These are phyloP conservation scores for Pseudogymnoascus sp. DNA, from an alignment of 2,329 filamentous ascomycete genomes.

Conservation along the genomic window DNA sequence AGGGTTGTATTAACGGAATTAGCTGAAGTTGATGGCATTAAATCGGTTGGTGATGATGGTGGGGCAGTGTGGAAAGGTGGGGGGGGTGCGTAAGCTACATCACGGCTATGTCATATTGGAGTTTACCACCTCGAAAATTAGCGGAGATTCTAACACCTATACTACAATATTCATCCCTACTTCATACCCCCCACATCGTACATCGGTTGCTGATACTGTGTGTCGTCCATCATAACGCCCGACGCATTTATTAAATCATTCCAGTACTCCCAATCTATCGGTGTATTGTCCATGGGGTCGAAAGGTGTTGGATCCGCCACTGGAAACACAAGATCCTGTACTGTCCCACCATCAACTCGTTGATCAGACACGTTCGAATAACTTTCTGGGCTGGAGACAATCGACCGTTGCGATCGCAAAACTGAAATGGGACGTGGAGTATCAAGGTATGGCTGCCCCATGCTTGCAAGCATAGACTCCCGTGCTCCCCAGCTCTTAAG, in stretches of 20 bases:
- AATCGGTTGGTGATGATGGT: too few relatives aligned
- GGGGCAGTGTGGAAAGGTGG: too few relatives aligned
- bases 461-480: slow-evolving; percentile 19
- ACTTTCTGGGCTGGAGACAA: slow-evolving; percentile 3
- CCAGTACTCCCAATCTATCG: slow-evolving; percentile 28
- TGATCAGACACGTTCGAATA: slow-evolving; percentile 7
- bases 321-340: slow-evolving; percentile 8
- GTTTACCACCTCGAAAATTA: too few relatives aligned
- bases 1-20: too few relatives aligned
- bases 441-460: slow-evolving; percentile 10
- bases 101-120: too few relatives aligned
- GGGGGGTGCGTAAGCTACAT: too few relatives aligned
- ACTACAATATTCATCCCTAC: background rate
- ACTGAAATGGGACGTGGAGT: slow-evolving; percentile 19
- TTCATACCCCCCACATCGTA: background rate
- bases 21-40: too few relatives aligned
- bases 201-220: background rate
- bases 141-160: too few relatives aligned
- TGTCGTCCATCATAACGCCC: background rate
- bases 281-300: slow-evolving; percentile 16
- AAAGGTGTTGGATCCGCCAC: slow-evolving; percentile 18
- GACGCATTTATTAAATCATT: slow-evolving; percentile 24
- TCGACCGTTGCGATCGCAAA: slow-evolving; percentile 21
- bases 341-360: slow-evolving; percentile 11
- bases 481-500: slow-evolving; percentile 27